Evolutionary conservation across 495 filamentous ascomycete species (phyloP), one percentile per base, ranked within the genome.

Genomic region (Xylaria telfairii): DNA sequence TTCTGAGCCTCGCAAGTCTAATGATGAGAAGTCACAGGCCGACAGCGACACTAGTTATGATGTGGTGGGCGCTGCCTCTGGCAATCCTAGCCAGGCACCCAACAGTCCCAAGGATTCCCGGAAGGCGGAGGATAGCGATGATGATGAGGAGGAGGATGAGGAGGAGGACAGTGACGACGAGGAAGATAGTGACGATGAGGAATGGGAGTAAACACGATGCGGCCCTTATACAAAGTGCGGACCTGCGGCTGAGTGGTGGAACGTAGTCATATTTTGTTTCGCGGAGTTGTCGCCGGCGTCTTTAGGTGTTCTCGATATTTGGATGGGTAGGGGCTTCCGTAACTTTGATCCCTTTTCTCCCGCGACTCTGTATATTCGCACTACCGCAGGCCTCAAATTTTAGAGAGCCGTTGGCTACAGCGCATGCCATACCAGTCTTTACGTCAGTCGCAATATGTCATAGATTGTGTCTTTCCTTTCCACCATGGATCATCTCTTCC

Each of bases 11-110:
- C 90, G 93, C 49, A 92, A 91, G 69, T 97, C 94, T 21, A 90
- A 96, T 71, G 94, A 97, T 75, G 90, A 92, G 78, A 92, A 93
- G 62, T 94, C 91, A 17, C 90, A 92, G 72, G 87, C 93, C 24
- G 94, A 92, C 76, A 97, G 93, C 79, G 95, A 98, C 74, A 92
- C 92, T 21, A 96, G 93, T 82, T 98, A 98, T 75, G 95, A 98
- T 78, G 85, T 98, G 42, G 93, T 98, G 49, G 86, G 87, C n/a
- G 86, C 86, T 54, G 73, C 80, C 24, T 96, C 93, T 74, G 94
- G 94, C 21, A 89, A 91, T 9, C 90, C 92, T 13, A 97, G 93
- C 78, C 90, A 90, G 63, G 90, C 93, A 34, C 82, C 84, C 26
- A 85, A 75, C 74, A 95, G 92, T 77, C 95, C 95, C 37, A 92